These are phyloP conservation scores for Beverwykella pulmonaria DNA, from an alignment of 495 filamentous ascomycete species.

Conservation along the genomic window DNA sequence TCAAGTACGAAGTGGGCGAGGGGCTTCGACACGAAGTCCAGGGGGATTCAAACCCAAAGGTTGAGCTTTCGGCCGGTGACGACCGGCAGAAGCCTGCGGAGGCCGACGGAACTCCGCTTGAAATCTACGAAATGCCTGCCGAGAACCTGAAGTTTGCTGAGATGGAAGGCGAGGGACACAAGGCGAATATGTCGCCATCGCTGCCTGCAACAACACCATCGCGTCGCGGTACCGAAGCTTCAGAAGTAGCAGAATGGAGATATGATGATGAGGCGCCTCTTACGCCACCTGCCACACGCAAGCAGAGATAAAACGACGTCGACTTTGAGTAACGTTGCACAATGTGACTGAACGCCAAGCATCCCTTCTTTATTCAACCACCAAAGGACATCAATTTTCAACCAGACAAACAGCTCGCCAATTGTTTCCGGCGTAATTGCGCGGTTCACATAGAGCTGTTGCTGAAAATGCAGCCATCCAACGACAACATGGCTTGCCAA, in stretches of 20 bases:
- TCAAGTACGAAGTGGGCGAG: slow-evolving; percentile 22
- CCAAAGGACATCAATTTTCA: not conserved
- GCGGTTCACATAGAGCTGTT: not conserved
- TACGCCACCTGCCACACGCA: not conserved
- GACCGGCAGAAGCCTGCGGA: slow-evolving; percentile 26
- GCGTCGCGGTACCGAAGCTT: slow-evolving; percentile 18
- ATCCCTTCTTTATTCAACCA: not conserved
- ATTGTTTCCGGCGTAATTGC: not conserved
- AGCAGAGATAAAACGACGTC: not conserved
- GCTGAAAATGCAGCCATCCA: not conserved
- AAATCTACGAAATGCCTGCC: slow-evolving; percentile 30
- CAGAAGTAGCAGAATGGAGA: not conserved
- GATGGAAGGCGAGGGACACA: slow-evolving; percentile 23
- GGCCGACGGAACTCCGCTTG: slow-evolving; percentile 9
- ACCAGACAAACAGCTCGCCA: not conserved
- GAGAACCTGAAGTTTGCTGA: slow-evolving; percentile 21
- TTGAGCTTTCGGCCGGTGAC: slow-evolving; percentile 19
- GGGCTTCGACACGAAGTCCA: slow-evolving; percentile 24
- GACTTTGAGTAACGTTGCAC: not conserved
- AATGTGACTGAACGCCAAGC: not conserved
- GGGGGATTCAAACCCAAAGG: slow-evolving; percentile 22
- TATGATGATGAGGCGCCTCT: slow-evolving; percentile 5
- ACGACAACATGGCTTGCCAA: not conserved
- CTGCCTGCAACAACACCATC: not conserved
- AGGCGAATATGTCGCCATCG: not conserved